These are phyloP conservation scores for Comarum palustre DNA, from an alignment of 306 rosid genomes.

Conservation along the genomic window DNA sequence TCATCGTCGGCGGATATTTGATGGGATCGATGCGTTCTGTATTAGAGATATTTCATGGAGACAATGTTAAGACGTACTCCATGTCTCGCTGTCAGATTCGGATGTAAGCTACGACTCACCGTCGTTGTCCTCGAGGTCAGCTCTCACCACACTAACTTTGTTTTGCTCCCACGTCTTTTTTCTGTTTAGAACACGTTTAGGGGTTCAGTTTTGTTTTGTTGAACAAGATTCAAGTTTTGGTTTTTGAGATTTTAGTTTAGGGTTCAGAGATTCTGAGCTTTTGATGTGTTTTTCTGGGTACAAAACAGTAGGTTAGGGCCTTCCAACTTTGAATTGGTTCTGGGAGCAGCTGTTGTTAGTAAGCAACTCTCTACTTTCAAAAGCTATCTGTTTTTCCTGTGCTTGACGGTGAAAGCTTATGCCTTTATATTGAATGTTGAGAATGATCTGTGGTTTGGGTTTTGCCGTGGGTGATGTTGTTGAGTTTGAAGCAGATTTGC, in stretches of 20 bases:
- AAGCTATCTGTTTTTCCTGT: neutral
- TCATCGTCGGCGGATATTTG: constrained; percentile 50
- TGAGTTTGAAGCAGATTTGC: constrained; percentile 17
- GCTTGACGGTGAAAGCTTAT: constrained; percentile 21
- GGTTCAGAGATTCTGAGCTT: constrained; percentile 3
- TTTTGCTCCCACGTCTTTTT: neutral
- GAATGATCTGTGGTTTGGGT: constrained; percentile 18
- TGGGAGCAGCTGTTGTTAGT: constrained; percentile 20
- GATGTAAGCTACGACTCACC: constrained; percentile 41
- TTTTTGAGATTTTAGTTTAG: neutral
- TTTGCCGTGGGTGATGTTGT: neutral
- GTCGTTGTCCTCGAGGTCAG: constrained; percentile 60
- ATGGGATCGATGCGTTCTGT: constrained; percentile 52
- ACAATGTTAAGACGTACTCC: constrained; percentile 47
- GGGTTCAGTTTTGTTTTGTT: constrained; percentile 16
- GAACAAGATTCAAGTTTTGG: constrained; percentile 11
- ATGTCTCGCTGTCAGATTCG: constrained; percentile 46
- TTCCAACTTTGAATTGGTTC: constrained; percentile 22
- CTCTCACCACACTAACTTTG: constrained; percentile 6
- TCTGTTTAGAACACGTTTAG: neutral
- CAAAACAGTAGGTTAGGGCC: constrained; percentile 24
- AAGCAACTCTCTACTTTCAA: neutral
- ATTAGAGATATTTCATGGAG: constrained; percentile 56
- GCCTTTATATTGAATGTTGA: constrained; percentile 9
- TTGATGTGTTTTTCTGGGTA: constrained; percentile 6